phyloP scores from a whole-genome alignment of 2,329 filamentous ascomycete species.

The Diaporthe capsici region DNA sequence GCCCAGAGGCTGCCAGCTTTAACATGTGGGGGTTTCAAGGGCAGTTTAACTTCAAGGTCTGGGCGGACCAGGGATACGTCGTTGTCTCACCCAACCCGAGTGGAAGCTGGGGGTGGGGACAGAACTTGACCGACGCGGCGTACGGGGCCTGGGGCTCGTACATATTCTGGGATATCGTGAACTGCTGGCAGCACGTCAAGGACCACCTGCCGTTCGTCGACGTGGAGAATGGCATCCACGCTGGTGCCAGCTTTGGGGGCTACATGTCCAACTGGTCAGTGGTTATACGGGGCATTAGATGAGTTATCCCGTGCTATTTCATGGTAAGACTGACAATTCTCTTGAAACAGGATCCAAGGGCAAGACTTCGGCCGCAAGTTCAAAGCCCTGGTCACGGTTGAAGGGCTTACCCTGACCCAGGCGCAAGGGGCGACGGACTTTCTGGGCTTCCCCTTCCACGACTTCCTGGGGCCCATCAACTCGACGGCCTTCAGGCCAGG shows the following conservation, averaged over 20 bases:
- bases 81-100: constrained; percentile 13
- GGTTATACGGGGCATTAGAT: background rate
- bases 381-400: constrained; percentile 4
- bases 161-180: constrained; percentile 1
- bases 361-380: constrained; percentile 12
- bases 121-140: constrained; percentile 10
- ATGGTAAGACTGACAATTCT: background rate
- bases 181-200: constrained; percentile 4
- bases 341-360: constrained; percentile 14
- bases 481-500: constrained; percentile 12
- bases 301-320: background rate
- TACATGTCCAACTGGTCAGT: constrained; percentile 29
- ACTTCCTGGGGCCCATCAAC: constrained; percentile 3
- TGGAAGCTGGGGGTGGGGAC: background rate
- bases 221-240: constrained; percentile 5
- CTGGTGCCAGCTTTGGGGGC: constrained; percentile 16
- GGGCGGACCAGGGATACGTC: constrained; percentile 23
- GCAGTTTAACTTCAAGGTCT: constrained; percentile 25
- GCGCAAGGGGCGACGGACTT: constrained; percentile 7
- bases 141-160: constrained; percentile 6
- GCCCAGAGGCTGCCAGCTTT: constrained; percentile 9
- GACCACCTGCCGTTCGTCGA: background rate
- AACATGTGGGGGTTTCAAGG: constrained; percentile 8
- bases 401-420: constrained; percentile 3
- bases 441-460: constrained; percentile 11